These are phyloP conservation scores for Garcia nutans DNA, from an alignment of 345 rosid genomes.

Conservation along the genomic window DNA sequence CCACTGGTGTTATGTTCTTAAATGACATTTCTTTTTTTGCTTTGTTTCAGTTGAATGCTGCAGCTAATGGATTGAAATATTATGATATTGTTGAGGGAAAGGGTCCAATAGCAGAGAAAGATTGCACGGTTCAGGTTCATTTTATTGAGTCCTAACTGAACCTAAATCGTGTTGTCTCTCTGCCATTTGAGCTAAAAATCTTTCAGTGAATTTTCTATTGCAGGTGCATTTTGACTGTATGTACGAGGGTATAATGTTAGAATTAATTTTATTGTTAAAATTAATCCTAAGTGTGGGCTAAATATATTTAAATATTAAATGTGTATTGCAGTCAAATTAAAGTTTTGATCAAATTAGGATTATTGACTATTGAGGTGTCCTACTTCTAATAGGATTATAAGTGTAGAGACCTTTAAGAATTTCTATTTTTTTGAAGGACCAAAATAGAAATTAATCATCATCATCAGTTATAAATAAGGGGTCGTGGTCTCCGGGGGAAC, in stretches of 20 bases:
- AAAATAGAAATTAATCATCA: too few species aligned
- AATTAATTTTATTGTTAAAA: too few species aligned
- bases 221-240: slow-evolving; percentile 90
- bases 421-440: too few species aligned
- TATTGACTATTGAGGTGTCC: too few species aligned
- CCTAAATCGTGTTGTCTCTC: neutral
- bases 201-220: neutral
- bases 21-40: neutral
- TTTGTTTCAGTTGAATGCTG: slow-evolving; percentile 8
- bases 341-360: too few species aligned
- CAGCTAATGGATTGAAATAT: slow-evolving; percentile 81
- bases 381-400: too few species aligned
- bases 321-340: too few species aligned
- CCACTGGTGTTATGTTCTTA: neutral
- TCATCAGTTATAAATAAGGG: too few species aligned
- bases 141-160: slow-evolving; percentile 2
- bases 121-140: slow-evolving; percentile 72
- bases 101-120: slow-evolving; percentile 69
- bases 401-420: too few species aligned
- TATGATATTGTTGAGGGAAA: slow-evolving; percentile 83
- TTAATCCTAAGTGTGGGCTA: too few species aligned
- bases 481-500: too few species aligned
- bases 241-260: slow-evolving; percentile 64
- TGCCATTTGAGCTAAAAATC: neutral
- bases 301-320: too few species aligned